phyloP scores from a whole-genome alignment of 75 land plant species.

The Picea sitchensis region DNA sequence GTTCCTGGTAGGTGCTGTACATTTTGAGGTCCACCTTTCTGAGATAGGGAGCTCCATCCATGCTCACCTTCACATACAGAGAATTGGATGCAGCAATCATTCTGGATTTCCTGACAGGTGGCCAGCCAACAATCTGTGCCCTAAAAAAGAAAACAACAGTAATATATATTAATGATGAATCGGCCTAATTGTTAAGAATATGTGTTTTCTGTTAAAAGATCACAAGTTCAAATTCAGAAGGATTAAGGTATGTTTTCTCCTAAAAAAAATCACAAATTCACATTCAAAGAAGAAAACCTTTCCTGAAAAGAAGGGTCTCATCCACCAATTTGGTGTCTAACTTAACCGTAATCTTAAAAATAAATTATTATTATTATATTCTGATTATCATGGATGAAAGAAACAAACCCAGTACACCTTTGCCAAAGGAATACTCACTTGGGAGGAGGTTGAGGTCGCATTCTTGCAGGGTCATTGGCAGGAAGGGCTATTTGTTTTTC shows the following conservation, averaged over 20 bases:
- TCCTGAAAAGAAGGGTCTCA: too few relatives aligned
- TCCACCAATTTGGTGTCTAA: not conserved
- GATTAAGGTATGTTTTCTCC: too few relatives aligned
- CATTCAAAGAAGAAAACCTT: too few relatives aligned
- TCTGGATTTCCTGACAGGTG: constrained; percentile 62
- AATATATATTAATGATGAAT: too few relatives aligned
- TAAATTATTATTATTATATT: not conserved
- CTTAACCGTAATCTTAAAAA: too few relatives aligned
- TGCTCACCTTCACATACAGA: constrained; percentile 62
- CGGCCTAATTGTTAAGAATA: too few relatives aligned
- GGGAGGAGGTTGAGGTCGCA: not conserved
- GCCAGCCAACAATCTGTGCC: constrained; percentile 83
- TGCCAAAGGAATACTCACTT: not conserved
- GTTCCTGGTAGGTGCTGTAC: constrained; percentile 63
- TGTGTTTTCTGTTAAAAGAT: too few relatives aligned
- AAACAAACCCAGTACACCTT: not conserved
- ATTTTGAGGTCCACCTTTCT: constrained; percentile 70
- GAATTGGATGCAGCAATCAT: constrained; percentile 21
- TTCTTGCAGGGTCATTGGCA: too few relatives aligned
- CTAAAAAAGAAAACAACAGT: constrained; percentile 24
- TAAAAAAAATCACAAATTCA: too few relatives aligned
- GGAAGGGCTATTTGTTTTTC: not conserved
- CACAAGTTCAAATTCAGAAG: too few relatives aligned
- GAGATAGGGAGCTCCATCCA: constrained; percentile 22
- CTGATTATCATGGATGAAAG: too few relatives aligned